Percentiles rank a stretch among this genome's conserved stretches.
These are phyloP conservation scores for Neocatenulostroma microsporum DNA, from an alignment of 2,329 filamentous ascomycete genomes.

Conservation along the genomic window DNA sequence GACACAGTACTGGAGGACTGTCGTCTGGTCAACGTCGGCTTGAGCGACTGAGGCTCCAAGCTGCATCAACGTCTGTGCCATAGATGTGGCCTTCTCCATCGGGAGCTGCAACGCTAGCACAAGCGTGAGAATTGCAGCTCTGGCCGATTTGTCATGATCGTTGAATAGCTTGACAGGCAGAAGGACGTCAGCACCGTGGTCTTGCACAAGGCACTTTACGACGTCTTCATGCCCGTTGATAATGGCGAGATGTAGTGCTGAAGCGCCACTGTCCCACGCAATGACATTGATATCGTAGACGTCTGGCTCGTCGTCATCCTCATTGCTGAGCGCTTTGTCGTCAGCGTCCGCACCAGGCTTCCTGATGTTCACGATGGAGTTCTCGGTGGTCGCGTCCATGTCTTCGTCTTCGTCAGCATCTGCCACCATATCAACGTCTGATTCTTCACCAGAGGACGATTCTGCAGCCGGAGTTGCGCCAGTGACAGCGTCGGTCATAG, in stretches of 20 bases:
- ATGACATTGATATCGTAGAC: conserved; percentile 69
- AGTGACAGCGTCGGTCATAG: conserved; percentile 10
- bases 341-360: conserved; percentile 23
- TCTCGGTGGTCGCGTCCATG: conserved; percentile 45
- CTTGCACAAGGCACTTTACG: conserved; percentile 58
- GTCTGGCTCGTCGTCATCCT: conserved; percentile 66
- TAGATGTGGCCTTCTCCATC: conserved; percentile 54
- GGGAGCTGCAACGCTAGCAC: conserved; percentile 61
- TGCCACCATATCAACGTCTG: conserved; percentile 41
- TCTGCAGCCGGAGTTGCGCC: too few species aligned
- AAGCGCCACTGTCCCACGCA: conserved; percentile 71
- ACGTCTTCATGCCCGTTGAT: conserved; percentile 61
- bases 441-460: conserved; percentile 27
- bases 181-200: conserved; percentile 70
- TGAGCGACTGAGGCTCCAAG: conserved; percentile 68
- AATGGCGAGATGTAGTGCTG: conserved; percentile 72
- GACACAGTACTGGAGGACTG: conserved; percentile 59
- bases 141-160: conserved; percentile 41
- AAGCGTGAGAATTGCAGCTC: conserved; percentile 59
- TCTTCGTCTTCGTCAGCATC: conserved; percentile 32
- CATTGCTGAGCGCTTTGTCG: too few species aligned
- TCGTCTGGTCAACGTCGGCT: conserved; percentile 57
- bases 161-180: conserved; percentile 62
- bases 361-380: conserved; percentile 64
- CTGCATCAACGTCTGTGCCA: conserved; percentile 57